Conservation (phyloP, 352 stramenopile species). For the Phytophthora fragariaefolia region DNA sequence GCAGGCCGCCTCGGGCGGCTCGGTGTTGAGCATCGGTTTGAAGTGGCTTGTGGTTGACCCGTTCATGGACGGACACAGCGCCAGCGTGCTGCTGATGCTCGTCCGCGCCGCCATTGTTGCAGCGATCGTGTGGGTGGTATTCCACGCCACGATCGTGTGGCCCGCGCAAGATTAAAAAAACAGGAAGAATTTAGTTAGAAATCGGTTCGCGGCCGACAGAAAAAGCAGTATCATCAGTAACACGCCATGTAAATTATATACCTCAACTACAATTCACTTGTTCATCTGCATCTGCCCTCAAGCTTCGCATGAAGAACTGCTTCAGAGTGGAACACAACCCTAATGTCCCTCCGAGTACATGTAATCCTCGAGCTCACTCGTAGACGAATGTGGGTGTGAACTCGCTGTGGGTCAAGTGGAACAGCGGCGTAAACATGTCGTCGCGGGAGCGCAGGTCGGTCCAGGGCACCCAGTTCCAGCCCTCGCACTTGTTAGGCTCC, state of each 20-base stretch:
- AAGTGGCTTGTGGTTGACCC: slow-evolving; percentile 45
- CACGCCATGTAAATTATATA: slow-evolving; percentile 47
- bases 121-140: slow-evolving; percentile 47
- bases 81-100: slow-evolving; percentile 47
- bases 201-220: slow-evolving; percentile 19
- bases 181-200: slow-evolving; percentile 30
- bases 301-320: slow-evolving; percentile 4
- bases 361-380: neutral
- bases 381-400: slow-evolving; percentile 54
- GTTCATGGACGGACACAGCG: slow-evolving; percentile 32
- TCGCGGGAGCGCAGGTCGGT: slow-evolving; percentile 53
- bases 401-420: slow-evolving; percentile 66
- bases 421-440: slow-evolving; percentile 80
- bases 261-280: slow-evolving; percentile 1
- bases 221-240: slow-evolving; percentile 36
- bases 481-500: slow-evolving; percentile 86
- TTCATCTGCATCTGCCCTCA: neutral
- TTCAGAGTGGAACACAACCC: neutral
- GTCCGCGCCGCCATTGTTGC: slow-evolving; percentile 43
- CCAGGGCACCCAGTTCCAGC: slow-evolving; percentile 76
- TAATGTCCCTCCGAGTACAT: neutral
- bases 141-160: slow-evolving; percentile 33
- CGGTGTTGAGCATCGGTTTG: slow-evolving; percentile 17
- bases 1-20: neutral
- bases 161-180: slow-evolving; percentile 27